Base-by-base conservation (phyloP, 257 asterid genomes). In the Rehmannia glutinosa region DNA sequence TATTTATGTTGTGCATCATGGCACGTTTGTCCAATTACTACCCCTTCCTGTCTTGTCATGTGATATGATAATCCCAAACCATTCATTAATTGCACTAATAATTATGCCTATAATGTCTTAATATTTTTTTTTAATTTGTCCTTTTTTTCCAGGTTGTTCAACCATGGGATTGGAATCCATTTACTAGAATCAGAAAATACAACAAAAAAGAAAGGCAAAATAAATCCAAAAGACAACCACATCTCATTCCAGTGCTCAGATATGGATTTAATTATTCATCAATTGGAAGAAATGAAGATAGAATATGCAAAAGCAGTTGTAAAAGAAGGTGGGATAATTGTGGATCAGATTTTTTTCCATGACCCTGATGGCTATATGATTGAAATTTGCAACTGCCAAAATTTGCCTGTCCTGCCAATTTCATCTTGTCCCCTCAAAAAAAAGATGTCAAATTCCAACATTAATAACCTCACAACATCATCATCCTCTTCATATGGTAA, bases 331-430 rank as follows among this genome's bases (percentile, higher is more conserved):
- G 96, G 95, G 1, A 83, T 89, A 0, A 75, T 78, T 1, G 98
- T 91, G 13, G 98, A 89, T 63, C 96, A 91, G 42, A 69, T 91
- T 3, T 91, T 91, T 80, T 91, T 91, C 74, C 98, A 91, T 65
- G 98, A 91, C 38, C 98, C 96, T 0, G 95, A 89, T 78, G 96
- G 95, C 1, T 78, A 86, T 64, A 89, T 86, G 96, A 78, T 89
- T 69, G 98, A 91, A 11, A 91, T 91, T 1, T 91, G 98, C 86
- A 89, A 91, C 39, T 91, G 98, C 55, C 95, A 91, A 1, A 85
- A 87, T 28, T 72, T 91, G 0, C 95, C 98, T 0, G 72, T 89
- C 24, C 84, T 91, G 23, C 98, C 98, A 2, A 81, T 91, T 35
- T 66, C 95, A 1, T 58, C 94, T 17, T 87, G 91, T 62, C 92